Evolutionary conservation across 2,329 filamentous ascomycete genomes (phyloP).

Genomic region (Ciborinia camelliae): DNA sequence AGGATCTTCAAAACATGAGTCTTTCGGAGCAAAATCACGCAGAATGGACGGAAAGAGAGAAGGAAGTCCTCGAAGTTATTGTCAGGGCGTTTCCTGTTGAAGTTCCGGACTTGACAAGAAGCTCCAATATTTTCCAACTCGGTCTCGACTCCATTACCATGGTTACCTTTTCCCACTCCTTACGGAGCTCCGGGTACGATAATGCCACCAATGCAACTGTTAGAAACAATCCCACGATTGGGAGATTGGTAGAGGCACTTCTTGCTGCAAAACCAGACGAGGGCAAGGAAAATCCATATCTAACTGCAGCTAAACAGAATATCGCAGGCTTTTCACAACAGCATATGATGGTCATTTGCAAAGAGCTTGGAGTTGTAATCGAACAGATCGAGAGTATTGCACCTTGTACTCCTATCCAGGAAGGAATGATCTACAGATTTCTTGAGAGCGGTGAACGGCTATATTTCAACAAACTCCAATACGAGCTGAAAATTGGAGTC

Average conservation of each 20-base stretch:
- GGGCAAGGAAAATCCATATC: conserved; percentile 26
- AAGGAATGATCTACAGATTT: conserved; percentile 77
- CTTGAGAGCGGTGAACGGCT: conserved; percentile 53
- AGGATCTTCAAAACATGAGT: conserved; percentile 58
- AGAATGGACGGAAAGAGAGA: conserved; percentile 42
- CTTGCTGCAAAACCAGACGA: conserved; percentile 9
- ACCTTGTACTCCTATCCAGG: conserved; percentile 81
- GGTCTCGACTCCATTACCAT: conserved; percentile 87
- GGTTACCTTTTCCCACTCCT: conserved; percentile 61
- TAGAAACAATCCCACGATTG: conserved; percentile 57
- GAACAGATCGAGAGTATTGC: conserved; percentile 66
- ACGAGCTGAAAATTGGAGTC: conserved; percentile 49
- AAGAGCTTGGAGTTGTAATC: conserved; percentile 48
- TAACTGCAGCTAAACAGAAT: conserved; percentile 39
- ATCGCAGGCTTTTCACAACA: conserved; percentile 42
- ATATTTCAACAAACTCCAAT: conserved; percentile 76
- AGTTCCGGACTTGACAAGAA: conserved; percentile 45
- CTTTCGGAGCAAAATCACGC: conserved; percentile 34
- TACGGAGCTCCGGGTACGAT: conserved; percentile 61
- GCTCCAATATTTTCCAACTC: conserved; percentile 75
- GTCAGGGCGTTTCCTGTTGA: conserved; percentile 39
- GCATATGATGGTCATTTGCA: conserved; percentile 38
- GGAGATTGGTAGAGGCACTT: conserved; percentile 43
- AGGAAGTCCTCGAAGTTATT: conserved; percentile 52
- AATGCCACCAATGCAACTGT: conserved; percentile 62